These are phyloP conservation scores for Jaminaea rosea DNA, from an alignment of 1,284 basidiomycete genomes.

Conservation along the genomic window DNA sequence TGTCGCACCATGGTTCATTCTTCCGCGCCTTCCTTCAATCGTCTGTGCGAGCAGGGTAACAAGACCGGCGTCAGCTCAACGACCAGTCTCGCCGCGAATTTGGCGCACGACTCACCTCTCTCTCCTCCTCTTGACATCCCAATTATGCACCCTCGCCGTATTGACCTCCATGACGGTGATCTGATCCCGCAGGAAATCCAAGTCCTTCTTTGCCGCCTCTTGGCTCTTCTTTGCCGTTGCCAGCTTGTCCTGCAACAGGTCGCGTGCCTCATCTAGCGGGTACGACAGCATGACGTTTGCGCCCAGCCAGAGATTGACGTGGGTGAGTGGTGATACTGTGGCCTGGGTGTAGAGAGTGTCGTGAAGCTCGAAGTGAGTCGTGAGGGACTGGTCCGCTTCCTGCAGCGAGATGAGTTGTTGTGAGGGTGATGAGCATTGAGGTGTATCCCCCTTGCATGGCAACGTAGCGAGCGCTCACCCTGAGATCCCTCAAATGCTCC, in stretches of 20 bases:
- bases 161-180: slow-evolving; percentile 97
- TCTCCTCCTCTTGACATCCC: slow-evolving; percentile 77
- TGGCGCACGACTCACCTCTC: slow-evolving; percentile 45
- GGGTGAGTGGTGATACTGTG: slow-evolving; percentile 72
- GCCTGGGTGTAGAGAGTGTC: slow-evolving; percentile 92
- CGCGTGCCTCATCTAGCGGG: slow-evolving; percentile 69
- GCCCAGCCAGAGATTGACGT: slow-evolving; percentile 90
- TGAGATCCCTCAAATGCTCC: slow-evolving; percentile 57
- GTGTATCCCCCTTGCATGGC: too few species aligned
- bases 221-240: slow-evolving; percentile 63
- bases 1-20: not conserved
- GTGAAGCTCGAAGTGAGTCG: slow-evolving; percentile 86
- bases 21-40: not conserved
- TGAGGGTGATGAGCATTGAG: not conserved
- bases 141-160: slow-evolving; percentile 90
- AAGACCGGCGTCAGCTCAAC: not conserved
- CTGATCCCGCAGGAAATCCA: slow-evolving; percentile 89
- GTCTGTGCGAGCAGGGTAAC: not conserved
- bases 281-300: slow-evolving; percentile 87
- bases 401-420: slow-evolving; percentile 6
- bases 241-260: slow-evolving; percentile 71
- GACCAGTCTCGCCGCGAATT: not conserved
- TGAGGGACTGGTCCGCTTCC: slow-evolving; percentile 56
- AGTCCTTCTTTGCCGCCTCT: slow-evolving; percentile 68
- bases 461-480: slow-evolving; percentile 51